Base-by-base conservation (phyloP, 345 rosid species). In the Heritiera littoralis region DNA sequence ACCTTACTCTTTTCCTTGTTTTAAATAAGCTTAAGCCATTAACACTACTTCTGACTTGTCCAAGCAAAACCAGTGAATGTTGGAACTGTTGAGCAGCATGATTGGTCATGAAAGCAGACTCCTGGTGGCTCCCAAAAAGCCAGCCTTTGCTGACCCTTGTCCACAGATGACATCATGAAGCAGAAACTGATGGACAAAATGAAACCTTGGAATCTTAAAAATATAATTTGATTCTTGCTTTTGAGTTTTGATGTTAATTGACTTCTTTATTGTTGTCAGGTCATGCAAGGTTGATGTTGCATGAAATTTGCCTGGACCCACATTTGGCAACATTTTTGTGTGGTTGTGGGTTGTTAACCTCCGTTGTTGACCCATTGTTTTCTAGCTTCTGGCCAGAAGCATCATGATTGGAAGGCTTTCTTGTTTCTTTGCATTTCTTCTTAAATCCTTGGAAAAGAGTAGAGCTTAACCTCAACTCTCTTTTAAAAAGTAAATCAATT, bases 281-380 rank as follows among this genome's bases (percentile, higher is more conserved):
- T 61, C 66, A 30, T 30, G 7, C 28, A 10, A 60, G 7, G 14
- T 23, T 65, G 46, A 12, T 65, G 69, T 65, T 35, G 5, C 43
- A 65, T 65, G 46, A 35, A 35, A 65, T 14, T 65, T 65, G 46
- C 46, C 18, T 14, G 46, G 46, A 65, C 46, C 69, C 20, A 15
- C 69, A 65, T 35, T 20, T 66, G 23, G 70, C 2, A 7, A 38
- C 15, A 38, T 17, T 38, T 40, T 66, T 66, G 10, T 15, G 46
- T 38, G 23, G 48, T 66, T 17, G 40, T 66, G 66, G 23, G 70
- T 67, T 67, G 72, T 54, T 10, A 67, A 9, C 72, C 35, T 67
- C 72, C 32, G 6, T 45, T n/a, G 52, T 67, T 67, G 54, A 49
- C 13, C 35, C 72, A 43, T 43, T 43, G 17, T 43, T 45, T 15